Conservation (phyloP, 176 grass and related monocot genomes). For the Dendrocalamus sinicus region DNA sequence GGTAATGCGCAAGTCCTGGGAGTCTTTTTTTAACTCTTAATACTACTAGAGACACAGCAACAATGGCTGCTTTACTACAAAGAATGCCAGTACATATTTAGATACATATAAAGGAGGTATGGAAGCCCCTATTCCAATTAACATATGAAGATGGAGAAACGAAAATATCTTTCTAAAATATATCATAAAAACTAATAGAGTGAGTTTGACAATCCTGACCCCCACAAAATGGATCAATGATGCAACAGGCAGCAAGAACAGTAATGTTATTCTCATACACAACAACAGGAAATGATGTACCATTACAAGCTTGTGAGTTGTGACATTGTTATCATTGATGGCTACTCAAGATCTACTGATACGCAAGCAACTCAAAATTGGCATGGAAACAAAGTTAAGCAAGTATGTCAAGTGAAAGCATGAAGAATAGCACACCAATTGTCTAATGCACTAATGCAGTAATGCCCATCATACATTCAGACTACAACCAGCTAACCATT, state of each 20-base stretch:
- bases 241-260: not conserved
- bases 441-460: not conserved
- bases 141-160: not conserved
- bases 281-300: not conserved
- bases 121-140: not conserved
- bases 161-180: not conserved
- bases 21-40: not conserved
- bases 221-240: not conserved
- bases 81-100: not conserved
- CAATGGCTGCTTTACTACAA: not conserved
- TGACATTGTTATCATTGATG: not conserved
- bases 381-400: not conserved
- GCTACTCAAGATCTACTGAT: not conserved
- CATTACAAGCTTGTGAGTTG: not conserved
- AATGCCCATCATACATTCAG: not conserved
- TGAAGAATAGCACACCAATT: not conserved
- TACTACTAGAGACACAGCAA: not conserved
- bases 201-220: not conserved
- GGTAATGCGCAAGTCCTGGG: not conserved
- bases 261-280: not conserved
- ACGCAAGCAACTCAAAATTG: not conserved
- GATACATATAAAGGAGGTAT: not conserved
- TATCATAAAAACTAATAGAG: not conserved
- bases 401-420: conserved; percentile 33
- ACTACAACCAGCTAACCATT: not conserved